These are phyloP conservation scores for Tillandsia leiboldiana DNA, from an alignment of 176 grass and related monocot species.

Conservation along the genomic window DNA sequence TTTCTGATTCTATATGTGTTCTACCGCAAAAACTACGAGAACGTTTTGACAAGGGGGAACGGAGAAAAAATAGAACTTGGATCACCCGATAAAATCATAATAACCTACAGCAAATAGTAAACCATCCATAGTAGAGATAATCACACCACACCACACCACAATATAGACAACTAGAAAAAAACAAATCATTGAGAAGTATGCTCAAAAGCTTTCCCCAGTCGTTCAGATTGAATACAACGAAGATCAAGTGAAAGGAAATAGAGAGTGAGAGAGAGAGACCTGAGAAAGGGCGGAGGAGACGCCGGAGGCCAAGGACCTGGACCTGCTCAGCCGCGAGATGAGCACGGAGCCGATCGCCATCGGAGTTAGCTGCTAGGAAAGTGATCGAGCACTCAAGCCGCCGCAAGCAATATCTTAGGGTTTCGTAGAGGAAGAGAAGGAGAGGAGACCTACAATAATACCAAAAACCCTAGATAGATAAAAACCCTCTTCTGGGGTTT, in stretches of 20 bases:
- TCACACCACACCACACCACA: no score
- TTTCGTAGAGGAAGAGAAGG: background rate
- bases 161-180: no score
- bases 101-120: no score
- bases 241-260: background rate
- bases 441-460: conserved; percentile 65
- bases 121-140: no score
- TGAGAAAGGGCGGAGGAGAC: conserved; percentile 41
- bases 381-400: background rate
- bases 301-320: conserved; percentile 14
- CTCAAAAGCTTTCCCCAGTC: no score
- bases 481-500: conserved; percentile 1
- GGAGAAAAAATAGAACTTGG: no score
- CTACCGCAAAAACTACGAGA: no score
- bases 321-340: conserved; percentile 58
- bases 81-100: no score
- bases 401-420: background rate
- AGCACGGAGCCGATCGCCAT: conserved; percentile 81
- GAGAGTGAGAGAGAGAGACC: conserved; percentile 23
- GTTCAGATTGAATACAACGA: background rate
- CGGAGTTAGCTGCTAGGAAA: conserved; percentile 3
- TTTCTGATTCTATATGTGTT: no score
- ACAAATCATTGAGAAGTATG: no score
- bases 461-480: conserved; percentile 37
- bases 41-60: no score